phyloP scores from a whole-genome alignment of 2,329 filamentous ascomycete genomes.

The Aplosporella prunicola region DNA sequence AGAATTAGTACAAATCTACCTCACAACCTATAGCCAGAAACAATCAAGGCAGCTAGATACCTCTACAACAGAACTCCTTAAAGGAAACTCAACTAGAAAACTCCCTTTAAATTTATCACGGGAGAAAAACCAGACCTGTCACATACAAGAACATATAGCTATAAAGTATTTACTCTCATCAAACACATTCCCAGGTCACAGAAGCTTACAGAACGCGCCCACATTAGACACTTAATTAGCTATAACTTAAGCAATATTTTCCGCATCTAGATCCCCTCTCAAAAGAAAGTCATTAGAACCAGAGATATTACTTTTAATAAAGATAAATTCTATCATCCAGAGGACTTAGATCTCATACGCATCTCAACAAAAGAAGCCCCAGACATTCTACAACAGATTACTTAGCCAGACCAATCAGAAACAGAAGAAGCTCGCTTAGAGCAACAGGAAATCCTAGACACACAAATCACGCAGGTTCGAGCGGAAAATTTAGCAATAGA shows the following conservation, averaged over 20 bases:
- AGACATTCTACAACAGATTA: not conserved
- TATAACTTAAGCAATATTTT: slow-evolving; percentile 2
- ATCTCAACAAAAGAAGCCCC: not conserved
- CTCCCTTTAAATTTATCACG: not conserved
- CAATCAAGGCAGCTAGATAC: not conserved
- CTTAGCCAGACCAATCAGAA: too few species aligned
- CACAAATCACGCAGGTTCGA: too few species aligned
- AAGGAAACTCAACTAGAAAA: slow-evolving; percentile 1
- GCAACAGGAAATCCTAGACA: too few species aligned
- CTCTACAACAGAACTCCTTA: not conserved
- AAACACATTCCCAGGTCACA: not conserved
- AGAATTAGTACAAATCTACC: not conserved
- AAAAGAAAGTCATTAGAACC: not conserved
- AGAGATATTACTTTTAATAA: slow-evolving; percentile 3
- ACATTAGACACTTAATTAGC: not conserved
- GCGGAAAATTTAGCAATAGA: too few species aligned
- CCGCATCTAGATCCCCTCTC: slow-evolving; percentile 1
- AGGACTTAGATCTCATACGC: not conserved
- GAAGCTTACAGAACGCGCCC: not conserved
- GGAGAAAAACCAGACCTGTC: not conserved
- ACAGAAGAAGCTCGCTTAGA: too few species aligned
- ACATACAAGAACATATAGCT: not conserved
- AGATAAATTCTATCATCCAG: not conserved
- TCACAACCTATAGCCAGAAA: not conserved
- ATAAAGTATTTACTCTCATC: not conserved